Evolutionary conservation across 2,329 filamentous ascomycete genomes (phyloP), one percentile per base, ranked within the genome.

Genomic region (Diaporthe sp.): DNA sequence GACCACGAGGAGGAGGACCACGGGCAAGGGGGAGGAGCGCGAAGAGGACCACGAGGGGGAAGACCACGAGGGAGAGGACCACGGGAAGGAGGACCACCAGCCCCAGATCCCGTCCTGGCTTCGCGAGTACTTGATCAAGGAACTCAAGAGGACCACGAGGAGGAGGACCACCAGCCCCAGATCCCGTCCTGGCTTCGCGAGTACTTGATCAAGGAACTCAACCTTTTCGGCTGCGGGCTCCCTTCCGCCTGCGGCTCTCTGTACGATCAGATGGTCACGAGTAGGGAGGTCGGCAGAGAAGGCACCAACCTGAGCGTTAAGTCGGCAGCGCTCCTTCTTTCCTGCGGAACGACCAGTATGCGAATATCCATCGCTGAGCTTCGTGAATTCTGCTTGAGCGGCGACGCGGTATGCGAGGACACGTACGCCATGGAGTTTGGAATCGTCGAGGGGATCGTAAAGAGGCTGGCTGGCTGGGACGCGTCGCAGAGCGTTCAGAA

Each of bases 111-210:
- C n/a, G n/a, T n/a, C n/a, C n/a, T n/a, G n/a, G n/a, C n/a, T n/a
- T n/a, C n/a, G n/a, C n/a, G n/a, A n/a, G n/a, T n/a, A n/a, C n/a
- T n/a, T n/a, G n/a, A n/a, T n/a, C n/a, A n/a, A n/a, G n/a, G n/a
- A n/a, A n/a, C n/a, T n/a, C n/a, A n/a, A n/a, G n/a, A n/a, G n/a
- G n/a, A n/a, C n/a, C n/a, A n/a, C n/a, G n/a, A n/a, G n/a, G n/a
- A n/a, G n/a, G n/a, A n/a, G n/a, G n/a, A n/a, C n/a, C n/a, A n/a
- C n/a, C n/a, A 70, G 12, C 31, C n/a, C 15, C 73, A 75, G 39
- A 62, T 75, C 15, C 67, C 73, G 10, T 72, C 73, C 6, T 75
- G 73, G 73, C 58, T 75, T 5, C 73, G 73, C 0, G 73, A 75
- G 4, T 75, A 44, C 49, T 39, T 75, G 25, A 12, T 75, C 49